Evolutionary conservation across 202 grass and related monocot species (phyloP).

Genomic region (Brachypodium distachyon): DNA sequence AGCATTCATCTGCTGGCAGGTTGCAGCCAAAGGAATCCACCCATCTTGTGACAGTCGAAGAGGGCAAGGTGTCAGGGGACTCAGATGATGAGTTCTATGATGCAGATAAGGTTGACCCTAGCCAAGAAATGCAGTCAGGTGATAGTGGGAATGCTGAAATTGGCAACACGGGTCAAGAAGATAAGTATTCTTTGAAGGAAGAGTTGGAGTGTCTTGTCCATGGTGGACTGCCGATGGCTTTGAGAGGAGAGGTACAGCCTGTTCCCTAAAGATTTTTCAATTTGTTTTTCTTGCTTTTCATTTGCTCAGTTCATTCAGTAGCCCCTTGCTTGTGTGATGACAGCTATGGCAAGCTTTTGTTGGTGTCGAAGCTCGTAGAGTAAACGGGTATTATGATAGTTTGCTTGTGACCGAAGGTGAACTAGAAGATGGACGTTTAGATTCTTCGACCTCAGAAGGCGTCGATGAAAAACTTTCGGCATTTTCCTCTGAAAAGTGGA

Average conservation of each 20-base stretch:
- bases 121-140: slow-evolving; percentile 57
- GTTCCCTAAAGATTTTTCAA: not conserved
- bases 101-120: slow-evolving; percentile 68
- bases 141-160: slow-evolving; percentile 37
- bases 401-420: slow-evolving; percentile 37
- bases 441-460: slow-evolving; percentile 23
- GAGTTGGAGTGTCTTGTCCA: slow-evolving; percentile 85
- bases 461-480: not conserved
- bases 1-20: slow-evolving; percentile 29
- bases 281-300: slow-evolving; percentile 5
- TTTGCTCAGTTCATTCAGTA: slow-evolving; percentile 7
- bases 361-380: slow-evolving; percentile 45
- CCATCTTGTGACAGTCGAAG: slow-evolving; percentile 35
- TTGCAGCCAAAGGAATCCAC: slow-evolving; percentile 10
- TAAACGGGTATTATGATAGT: slow-evolving; percentile 56
- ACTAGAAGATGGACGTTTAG: slow-evolving; percentile 20
- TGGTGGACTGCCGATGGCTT: slow-evolving; percentile 89
- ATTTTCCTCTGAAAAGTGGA: slow-evolving; percentile 46
- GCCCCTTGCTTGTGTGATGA: slow-evolving; percentile 14
- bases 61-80: slow-evolving; percentile 59
- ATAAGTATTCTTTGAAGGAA: slow-evolving; percentile 62
- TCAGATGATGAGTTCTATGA: slow-evolving; percentile 97
- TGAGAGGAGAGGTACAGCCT: slow-evolving; percentile 83
- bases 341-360: slow-evolving; percentile 96
- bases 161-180: slow-evolving; percentile 29